Percentiles rank a stretch among this genome's conserved stretches.
Conservation (phyloP, 1,284 basidiomycete species). For the Sutorius eximius region DNA sequence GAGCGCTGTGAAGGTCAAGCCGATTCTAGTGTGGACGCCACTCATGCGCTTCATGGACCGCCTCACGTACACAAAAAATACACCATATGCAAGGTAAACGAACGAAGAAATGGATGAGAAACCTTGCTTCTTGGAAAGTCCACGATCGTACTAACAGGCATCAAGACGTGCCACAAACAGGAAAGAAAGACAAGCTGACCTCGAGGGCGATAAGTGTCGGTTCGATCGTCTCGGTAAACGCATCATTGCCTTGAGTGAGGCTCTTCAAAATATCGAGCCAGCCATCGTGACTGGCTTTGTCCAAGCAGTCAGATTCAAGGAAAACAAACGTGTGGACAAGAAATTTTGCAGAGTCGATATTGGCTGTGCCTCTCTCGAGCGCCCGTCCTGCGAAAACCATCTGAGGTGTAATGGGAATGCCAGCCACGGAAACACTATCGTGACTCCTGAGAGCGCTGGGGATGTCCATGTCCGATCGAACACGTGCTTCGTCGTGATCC, state of each 20-base stretch:
- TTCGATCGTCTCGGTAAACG: slow-evolving; percentile 51
- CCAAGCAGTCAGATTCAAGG: slow-evolving; percentile 66
- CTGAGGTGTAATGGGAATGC: slow-evolving; percentile 61
- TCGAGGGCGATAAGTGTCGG: slow-evolving; percentile 70
- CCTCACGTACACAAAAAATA: slow-evolving; percentile 78
- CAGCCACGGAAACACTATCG: slow-evolving; percentile 55
- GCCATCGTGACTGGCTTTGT: slow-evolving; percentile 55
- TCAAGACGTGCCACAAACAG: slow-evolving; percentile 7
- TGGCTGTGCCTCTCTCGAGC: slow-evolving; percentile 47
- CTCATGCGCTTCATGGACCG: slow-evolving; percentile 78
- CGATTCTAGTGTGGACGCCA: slow-evolving; percentile 87
- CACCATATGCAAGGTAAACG: slow-evolving; percentile 77
- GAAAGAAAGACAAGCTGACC: slow-evolving; percentile 41
- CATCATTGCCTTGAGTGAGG: slow-evolving; percentile 42
- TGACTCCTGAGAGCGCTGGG: slow-evolving; percentile 53
- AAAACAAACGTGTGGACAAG: slow-evolving; percentile 80
- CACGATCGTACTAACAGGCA: slow-evolving; percentile 50
- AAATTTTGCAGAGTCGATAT: slow-evolving; percentile 64
- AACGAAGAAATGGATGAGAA: slow-evolving; percentile 68
- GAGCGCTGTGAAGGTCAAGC: slow-evolving; percentile 90
- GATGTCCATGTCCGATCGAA: slow-evolving; percentile 57
- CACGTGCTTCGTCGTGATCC: slow-evolving; percentile 55
- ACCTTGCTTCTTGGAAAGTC: slow-evolving; percentile 40
- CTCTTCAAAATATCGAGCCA: slow-evolving; percentile 63
- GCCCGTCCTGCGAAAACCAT: slow-evolving; percentile 76